A percentile compares a stretch with the other conserved stretches of the same genome.
Conservation (phyloP, 768 basidiomycete genomes). For the Cyclocybe cylindracea region DNA sequence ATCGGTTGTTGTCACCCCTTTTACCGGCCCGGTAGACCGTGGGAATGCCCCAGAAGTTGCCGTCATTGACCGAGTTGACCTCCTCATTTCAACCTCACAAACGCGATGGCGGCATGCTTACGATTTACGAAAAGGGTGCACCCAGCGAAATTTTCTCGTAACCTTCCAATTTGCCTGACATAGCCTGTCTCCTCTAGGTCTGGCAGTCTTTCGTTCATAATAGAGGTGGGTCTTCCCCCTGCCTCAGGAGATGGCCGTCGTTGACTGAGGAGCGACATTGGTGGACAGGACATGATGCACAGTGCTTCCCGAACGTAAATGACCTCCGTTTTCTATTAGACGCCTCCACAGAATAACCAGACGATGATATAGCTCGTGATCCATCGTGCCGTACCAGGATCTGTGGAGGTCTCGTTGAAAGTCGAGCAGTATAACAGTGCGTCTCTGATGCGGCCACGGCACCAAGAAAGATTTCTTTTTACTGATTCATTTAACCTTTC, state of each 20-base stretch:
- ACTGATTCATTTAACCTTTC: constrained; percentile 2
- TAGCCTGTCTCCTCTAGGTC: constrained; percentile 45
- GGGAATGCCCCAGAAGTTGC: no score
- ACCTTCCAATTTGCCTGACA: neutral
- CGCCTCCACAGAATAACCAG: constrained; percentile 3
- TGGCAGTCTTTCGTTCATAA: constrained; percentile 82
- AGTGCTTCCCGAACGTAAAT: constrained; percentile 77
- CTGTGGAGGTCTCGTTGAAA: constrained; percentile 66
- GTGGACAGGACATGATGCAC: constrained; percentile 69
- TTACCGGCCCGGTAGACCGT: no score
- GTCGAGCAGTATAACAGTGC: constrained; percentile 76
- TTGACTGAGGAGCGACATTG: constrained; percentile 5
- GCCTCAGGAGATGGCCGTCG: neutral
- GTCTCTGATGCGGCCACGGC: constrained; percentile 17
- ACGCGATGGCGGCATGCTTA: constrained; percentile 65
- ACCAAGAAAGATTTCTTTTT: neutral
- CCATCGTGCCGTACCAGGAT: constrained; percentile 68
- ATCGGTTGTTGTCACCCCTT: no score
- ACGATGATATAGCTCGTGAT: constrained; percentile 55
- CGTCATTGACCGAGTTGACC: neutral
- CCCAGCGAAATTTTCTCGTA: neutral
- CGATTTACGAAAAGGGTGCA: constrained; percentile 67
- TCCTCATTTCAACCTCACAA: neutral
- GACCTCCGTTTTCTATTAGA: neutral
- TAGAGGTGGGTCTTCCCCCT: constrained; percentile 46